Conservation (phyloP, 805 yeast species). For the Candida arabinofermentans region DNA sequence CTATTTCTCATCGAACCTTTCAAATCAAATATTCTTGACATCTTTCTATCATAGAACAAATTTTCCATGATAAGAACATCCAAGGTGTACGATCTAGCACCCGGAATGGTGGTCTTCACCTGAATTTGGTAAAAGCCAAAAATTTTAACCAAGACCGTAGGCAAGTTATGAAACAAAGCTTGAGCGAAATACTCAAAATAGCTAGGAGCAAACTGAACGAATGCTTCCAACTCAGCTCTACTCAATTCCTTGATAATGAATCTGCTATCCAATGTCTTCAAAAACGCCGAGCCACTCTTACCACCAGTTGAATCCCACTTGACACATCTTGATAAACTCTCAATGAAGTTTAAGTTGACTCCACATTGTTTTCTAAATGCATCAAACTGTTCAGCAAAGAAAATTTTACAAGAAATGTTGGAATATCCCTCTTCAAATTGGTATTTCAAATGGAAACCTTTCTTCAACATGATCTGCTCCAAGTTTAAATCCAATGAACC, state of each 20-base stretch:
- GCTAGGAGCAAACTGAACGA: constrained; percentile 92
- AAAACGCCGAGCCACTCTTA: constrained; percentile 89
- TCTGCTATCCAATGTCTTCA: constrained; percentile 88
- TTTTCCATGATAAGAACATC: constrained; percentile 96
- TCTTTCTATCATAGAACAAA: constrained; percentile 76
- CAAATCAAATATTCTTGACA: constrained; percentile 85
- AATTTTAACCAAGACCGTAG: constrained; percentile 90
- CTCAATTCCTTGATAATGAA: constrained; percentile 87
- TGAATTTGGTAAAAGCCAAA: constrained; percentile 95
- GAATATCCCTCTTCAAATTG: constrained; percentile 87
- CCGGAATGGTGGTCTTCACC: constrained; percentile 72
- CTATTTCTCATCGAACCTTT: constrained; percentile 98
- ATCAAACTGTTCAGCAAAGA: constrained; percentile 94
- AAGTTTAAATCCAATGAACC: too few relatives aligned
- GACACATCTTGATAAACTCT: constrained; percentile 87
- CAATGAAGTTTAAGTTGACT: constrained; percentile 68
- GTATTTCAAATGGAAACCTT: constrained; percentile 86
- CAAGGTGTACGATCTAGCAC: constrained; percentile 68
- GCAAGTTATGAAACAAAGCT: constrained; percentile 89
- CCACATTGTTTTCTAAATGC: constrained; percentile 87
- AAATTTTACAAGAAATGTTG: constrained; percentile 84
- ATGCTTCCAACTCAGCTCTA: constrained; percentile 85
- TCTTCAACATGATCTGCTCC: constrained; percentile 72
- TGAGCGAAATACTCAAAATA: constrained; percentile 95
- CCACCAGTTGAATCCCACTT: constrained; percentile 98